These are phyloP conservation scores for Penicillium dipodomyicola DNA, from an alignment of 495 filamentous ascomycete species.

Conservation along the genomic window DNA sequence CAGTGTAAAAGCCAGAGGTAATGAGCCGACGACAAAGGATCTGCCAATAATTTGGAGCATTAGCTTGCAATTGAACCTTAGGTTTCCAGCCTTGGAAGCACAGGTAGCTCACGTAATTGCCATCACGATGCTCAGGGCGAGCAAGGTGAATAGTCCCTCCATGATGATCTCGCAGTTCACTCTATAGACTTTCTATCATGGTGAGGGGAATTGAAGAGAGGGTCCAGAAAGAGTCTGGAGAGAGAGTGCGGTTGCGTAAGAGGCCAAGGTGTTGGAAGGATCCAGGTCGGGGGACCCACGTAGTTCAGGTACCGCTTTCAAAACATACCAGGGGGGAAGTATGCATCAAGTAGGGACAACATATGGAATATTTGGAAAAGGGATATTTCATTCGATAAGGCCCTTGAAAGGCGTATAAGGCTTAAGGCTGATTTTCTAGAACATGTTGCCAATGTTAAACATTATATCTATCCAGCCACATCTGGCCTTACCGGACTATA, in stretches of 20 bases:
- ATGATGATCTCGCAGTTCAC: conserved; percentile 40
- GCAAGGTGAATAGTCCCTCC: conserved; percentile 84
- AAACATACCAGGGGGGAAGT: conserved; percentile 4
- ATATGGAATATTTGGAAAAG: not conserved
- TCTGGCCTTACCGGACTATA: not conserved
- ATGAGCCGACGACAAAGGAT: conserved; percentile 90
- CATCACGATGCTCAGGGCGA: conserved; percentile 87
- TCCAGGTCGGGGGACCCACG: conserved; percentile 10
- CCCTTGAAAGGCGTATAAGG: not conserved
- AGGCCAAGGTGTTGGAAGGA: conserved; percentile 11
- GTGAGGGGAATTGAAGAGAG: conserved; percentile 1
- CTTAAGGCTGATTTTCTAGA: not conserved
- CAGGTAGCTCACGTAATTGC: conserved; percentile 72
- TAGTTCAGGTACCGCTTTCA: conserved; percentile 15
- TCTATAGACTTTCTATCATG: conserved; percentile 30
- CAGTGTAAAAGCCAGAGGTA: conserved; percentile 86
- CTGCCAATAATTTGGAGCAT: conserved; percentile 48
- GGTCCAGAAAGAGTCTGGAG: not conserved
- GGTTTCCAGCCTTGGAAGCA: not conserved
- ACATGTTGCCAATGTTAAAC: not conserved
- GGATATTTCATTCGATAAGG: not conserved
- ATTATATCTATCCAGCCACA: not conserved
- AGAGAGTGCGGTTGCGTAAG: conserved; percentile 3
- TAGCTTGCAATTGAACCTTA: conserved; percentile 16
- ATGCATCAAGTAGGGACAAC: not conserved